Evolutionary conservation across 108 stramenopile species (phyloP).

Genomic region (Nitzschia sp.): DNA sequence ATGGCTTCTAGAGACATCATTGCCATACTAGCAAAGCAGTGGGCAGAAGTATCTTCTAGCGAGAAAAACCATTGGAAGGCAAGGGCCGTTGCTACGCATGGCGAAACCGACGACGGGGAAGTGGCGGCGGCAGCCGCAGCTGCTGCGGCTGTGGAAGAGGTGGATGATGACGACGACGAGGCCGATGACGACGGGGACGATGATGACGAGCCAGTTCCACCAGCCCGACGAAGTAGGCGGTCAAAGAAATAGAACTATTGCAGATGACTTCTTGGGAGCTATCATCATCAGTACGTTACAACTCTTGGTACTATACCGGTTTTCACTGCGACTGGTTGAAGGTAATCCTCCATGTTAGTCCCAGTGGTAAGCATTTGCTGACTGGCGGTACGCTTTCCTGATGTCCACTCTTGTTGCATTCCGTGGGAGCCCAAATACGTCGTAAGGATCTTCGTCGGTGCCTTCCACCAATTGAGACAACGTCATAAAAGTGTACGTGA

Average conservation of each 20-base stretch:
- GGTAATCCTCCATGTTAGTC: too few species aligned
- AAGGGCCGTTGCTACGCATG: conserved; percentile 18
- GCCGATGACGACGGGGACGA: conserved; percentile 29
- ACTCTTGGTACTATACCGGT: too few species aligned
- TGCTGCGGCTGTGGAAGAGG: conserved; percentile 19
- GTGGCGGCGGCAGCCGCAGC: conserved; percentile 13
- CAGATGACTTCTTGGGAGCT: too few species aligned
- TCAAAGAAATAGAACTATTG: neutral
- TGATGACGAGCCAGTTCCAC: conserved; percentile 20
- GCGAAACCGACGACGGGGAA: conserved; percentile 13
- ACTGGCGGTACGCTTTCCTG: too few species aligned
- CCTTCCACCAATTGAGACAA: too few species aligned
- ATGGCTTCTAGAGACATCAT: conserved; percentile 43
- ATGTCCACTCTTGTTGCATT: too few species aligned
- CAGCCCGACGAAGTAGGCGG: conserved; percentile 14
- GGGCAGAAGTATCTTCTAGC: conserved; percentile 26
- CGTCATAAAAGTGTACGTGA: too few species aligned
- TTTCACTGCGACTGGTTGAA: too few species aligned
- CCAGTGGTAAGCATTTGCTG: too few species aligned
- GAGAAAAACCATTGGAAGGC: conserved; percentile 48
- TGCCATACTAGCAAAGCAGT: conserved; percentile 45
- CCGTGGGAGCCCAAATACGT: too few species aligned
- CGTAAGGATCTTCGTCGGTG: too few species aligned
- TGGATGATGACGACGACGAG: conserved; percentile 27
- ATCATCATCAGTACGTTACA: too few species aligned